Evolutionary conservation across 1,284 basidiomycete species (phyloP), one percentile per base, ranked within the genome.

Genomic region (Lignosus rhinocerotis): DNA sequence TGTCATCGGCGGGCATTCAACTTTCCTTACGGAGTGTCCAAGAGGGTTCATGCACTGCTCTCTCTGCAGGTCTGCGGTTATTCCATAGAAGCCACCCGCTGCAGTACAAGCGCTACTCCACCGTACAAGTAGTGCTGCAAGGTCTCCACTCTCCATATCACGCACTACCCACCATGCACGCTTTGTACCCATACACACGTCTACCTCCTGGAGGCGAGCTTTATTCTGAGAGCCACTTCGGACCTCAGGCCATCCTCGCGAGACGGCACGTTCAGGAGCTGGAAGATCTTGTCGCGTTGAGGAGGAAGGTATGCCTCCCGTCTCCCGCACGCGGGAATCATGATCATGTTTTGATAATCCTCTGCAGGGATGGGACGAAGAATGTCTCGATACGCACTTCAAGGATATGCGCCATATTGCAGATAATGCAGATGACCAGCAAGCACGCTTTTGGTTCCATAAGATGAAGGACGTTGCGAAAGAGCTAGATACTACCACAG

Each of bases 401-500:
- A 16, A 19, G 36, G 31, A 16, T 17, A 36, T 53, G 42, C 53
- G 56, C n/a, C 8, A 33, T 7, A 39, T 43, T 1, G 34, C 53
- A 0, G 51, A 56, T 21, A 41, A 38, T 42, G 30, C 53, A 2
- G 25, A 31, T 36, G n/a, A 53, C 0, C 2, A 42, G 12, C 31
- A 33, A 10, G 19, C 38, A 34, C n/a, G 8, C 7, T 9, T 7
- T 1, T 69, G 68, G 66, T 62, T 61, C 43, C 2, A n/a, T 1
- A 52, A 52, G 30, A 66, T 67, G 67, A 53, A 45, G 33, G 39
- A 44, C 10, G 50, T 60, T 14, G 45, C 67, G 36, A n/a, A 51
- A n/a, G 67, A 69, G 33, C 32, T 69, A 7, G 66, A 68, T 36
- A 33, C 12, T 3, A 54, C 34, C 0, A 42, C 51, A 14, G 11